Conservation (phyloP, 805 yeast species). For the Tetrapisispora nanseiensis region DNA sequence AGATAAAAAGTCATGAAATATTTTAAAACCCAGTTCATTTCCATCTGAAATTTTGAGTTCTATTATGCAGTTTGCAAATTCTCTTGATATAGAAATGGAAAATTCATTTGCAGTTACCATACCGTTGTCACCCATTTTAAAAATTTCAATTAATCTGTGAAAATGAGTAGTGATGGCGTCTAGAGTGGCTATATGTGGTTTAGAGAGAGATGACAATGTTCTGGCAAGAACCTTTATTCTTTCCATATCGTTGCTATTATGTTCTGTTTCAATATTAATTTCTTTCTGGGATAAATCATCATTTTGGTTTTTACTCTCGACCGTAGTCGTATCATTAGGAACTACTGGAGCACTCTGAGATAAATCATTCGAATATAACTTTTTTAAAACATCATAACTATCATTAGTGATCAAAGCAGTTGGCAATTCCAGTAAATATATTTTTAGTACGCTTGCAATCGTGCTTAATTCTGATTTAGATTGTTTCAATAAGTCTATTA, state of each 20-base stretch:
- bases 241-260: constrained; percentile 10
- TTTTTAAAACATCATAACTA: constrained; percentile 56
- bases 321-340: not conserved
- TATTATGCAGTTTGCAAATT: constrained; percentile 50
- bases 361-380: constrained; percentile 49
- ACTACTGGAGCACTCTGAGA: constrained; percentile 14
- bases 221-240: constrained; percentile 58
- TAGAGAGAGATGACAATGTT: constrained; percentile 55
- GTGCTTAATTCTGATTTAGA: constrained; percentile 40
- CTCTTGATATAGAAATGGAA: constrained; percentile 45
- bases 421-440: constrained; percentile 71
- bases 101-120: constrained; percentile 32
- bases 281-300: not conserved
- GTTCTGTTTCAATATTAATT: too few relatives aligned
- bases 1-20: constrained; percentile 52
- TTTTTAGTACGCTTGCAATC: constrained; percentile 58
- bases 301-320: too few relatives aligned
- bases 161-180: constrained; percentile 75
- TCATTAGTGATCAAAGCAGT: constrained; percentile 60
- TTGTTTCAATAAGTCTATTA: constrained; percentile 26
- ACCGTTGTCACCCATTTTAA: constrained; percentile 36
- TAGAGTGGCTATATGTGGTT: constrained; percentile 65
- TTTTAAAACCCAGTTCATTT: constrained; percentile 48
- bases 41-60: constrained; percentile 39
- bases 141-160: constrained; percentile 47